A percentile compares a stretch with the other conserved stretches of the same genome.
phyloP scores from a whole-genome alignment of 768 basidiomycete genomes.

The Auricularia sp. region DNA sequence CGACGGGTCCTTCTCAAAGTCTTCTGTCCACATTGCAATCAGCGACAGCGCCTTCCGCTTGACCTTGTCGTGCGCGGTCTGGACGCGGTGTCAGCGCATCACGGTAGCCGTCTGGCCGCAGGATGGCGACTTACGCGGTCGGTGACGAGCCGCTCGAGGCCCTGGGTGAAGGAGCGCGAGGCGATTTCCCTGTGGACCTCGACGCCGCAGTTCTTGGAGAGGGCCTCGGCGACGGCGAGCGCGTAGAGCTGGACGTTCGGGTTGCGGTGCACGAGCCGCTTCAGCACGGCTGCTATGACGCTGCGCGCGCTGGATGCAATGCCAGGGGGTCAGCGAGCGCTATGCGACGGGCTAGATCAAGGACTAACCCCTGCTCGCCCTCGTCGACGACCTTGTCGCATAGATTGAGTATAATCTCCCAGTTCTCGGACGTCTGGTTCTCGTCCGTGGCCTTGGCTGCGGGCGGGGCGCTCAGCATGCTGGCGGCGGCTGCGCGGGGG shows the following conservation, averaged over 20 bases:
- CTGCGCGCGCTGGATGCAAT: slow-evolving; percentile 59
- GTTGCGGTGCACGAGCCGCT: slow-evolving; percentile 86
- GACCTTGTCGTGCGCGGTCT: slow-evolving; percentile 93
- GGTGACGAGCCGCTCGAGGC: slow-evolving; percentile 73
- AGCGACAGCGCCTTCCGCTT: slow-evolving; percentile 59
- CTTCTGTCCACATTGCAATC: slow-evolving; percentile 74
- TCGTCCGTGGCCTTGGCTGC: slow-evolving; percentile 95
- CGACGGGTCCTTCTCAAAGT: slow-evolving; percentile 70
- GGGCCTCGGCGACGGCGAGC: slow-evolving; percentile 74
- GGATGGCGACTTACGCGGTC: slow-evolving; percentile 54
- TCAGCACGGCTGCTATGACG: slow-evolving; percentile 75
- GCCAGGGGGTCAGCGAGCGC: slow-evolving; percentile 1
- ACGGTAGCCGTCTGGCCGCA: not conserved
- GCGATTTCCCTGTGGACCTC: slow-evolving; percentile 79
- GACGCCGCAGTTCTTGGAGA: slow-evolving; percentile 85
- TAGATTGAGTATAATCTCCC: slow-evolving; percentile 89
- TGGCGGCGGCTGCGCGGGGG: not conserved
- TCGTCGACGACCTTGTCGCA: slow-evolving; percentile 95
- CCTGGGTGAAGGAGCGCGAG: slow-evolving; percentile 82
- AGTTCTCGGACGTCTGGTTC: slow-evolving; percentile 88
- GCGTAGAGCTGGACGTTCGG: slow-evolving; percentile 96
- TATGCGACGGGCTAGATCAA: slow-evolving; percentile 1
- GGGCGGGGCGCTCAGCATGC: slow-evolving; percentile 3
- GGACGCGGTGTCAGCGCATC: not conserved
- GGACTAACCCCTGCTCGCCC: slow-evolving; percentile 66